Evolutionary conservation across 305 asterid species (phyloP).

Genomic region (Solanum hybrid): DNA sequence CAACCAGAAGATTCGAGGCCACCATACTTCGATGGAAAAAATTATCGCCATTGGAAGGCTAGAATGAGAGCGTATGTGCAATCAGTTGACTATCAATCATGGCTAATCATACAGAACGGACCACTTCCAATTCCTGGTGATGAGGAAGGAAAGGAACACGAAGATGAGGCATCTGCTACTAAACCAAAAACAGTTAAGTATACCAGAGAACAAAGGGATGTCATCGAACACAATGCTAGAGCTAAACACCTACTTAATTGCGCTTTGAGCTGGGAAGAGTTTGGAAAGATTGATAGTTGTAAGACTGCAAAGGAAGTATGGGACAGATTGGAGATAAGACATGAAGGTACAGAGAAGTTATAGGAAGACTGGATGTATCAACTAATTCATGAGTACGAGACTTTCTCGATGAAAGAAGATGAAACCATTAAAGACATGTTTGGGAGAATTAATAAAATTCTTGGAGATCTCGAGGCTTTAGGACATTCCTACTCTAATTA

Average conservation of each 20-base stretch:
- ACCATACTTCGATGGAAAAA: background rate
- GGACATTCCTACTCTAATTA: background rate
- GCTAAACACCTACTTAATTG: background rate
- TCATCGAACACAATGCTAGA: background rate
- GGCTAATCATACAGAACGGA: background rate
- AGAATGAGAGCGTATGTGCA: background rate
- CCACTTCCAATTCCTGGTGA: background rate
- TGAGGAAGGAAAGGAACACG: background rate
- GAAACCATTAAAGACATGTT: background rate
- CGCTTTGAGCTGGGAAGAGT: background rate
- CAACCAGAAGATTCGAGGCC: background rate
- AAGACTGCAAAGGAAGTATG: background rate
- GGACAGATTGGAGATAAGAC: background rate
- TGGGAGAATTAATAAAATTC: background rate
- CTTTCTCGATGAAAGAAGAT: background rate
- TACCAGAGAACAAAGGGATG: background rate
- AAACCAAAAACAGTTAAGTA: too few species aligned
- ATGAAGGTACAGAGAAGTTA: background rate
- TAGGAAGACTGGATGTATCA: background rate
- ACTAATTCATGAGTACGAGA: background rate
- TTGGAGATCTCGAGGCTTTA: background rate
- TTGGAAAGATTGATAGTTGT: background rate
- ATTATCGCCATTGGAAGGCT: background rate
- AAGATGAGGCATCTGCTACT: background rate
- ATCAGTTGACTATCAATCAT: background rate